A percentile compares a stretch with the other conserved stretches of the same genome.
Conservation (phyloP, 164 flowering plant genomes). For the Euptelea pleiosperma region DNA sequence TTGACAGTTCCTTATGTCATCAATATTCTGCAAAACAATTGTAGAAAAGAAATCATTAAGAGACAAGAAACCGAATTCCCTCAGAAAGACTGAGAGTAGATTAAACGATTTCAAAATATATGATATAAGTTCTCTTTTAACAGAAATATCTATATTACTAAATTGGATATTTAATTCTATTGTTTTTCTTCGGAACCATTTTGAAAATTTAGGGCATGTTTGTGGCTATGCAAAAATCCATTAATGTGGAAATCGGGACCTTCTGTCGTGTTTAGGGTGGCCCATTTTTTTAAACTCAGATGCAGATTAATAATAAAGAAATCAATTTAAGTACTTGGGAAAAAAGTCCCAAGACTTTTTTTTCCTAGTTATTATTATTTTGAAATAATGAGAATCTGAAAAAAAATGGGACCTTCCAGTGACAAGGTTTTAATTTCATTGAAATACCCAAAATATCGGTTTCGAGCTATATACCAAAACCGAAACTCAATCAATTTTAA, state of each 20-base stretch:
- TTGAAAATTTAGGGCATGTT: no score
- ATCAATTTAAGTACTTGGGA: not conserved
- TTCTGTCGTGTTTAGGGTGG: no score
- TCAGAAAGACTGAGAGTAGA: not conserved
- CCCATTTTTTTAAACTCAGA: not conserved
- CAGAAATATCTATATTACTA: not conserved
- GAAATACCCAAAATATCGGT: no score
- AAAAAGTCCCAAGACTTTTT: not conserved
- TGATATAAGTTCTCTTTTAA: not conserved
- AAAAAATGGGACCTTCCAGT: no score
- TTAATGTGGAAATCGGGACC: no score
- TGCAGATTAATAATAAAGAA: not conserved
- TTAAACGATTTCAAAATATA: not conserved
- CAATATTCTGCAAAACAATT: conserved; percentile 67
- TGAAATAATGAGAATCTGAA: no score
- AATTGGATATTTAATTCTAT: not conserved
- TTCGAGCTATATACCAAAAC: no score
- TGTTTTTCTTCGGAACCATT: not conserved
- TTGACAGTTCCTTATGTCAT: conserved; percentile 62
- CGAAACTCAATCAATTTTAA: no score
- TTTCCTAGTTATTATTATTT: no score
- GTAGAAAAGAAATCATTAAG: not conserved
- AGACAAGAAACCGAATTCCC: not conserved
- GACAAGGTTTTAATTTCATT: no score
- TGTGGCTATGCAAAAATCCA: no score